Evolutionary conservation across 2,329 filamentous ascomycete species (phyloP), one percentile per base, ranked within the genome.

Genomic region (Ascochyta pisi): DNA sequence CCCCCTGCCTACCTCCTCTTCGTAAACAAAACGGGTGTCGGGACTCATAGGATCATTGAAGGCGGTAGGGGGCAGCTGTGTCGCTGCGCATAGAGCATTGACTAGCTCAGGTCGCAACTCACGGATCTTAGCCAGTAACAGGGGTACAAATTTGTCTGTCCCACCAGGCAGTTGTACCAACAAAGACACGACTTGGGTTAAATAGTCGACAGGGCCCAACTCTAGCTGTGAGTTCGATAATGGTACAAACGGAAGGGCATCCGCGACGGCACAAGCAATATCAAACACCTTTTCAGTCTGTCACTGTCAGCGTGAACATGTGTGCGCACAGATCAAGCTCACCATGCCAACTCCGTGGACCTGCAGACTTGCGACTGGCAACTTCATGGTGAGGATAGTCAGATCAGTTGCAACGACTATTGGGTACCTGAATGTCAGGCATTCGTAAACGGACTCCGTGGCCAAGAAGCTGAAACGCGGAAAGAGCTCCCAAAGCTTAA

Each of bases 331-430:
- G 24, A 10, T 10, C 2, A 3, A 27, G 42, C 51, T 27, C 60
- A 70, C 66, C 68, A 72, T 68, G 15, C 69, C 69, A 10, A 71
- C 57, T 7, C 69, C 68, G 45, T 72, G 68, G 3, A 68, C 59
- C 31, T 68, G 62, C 8, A 72, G 42, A 33, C 66, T 69, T 19
- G 41, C 43, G 6, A 66, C 57, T 1, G 67, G 65, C 9, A 72
- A 33, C 15, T 66, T 68, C 41, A 62, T 64, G 1, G 62, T 57
- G 8, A 66, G 33, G 13, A 83, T 82, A 22, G 83, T 77, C 24
- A 90, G 63, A 54, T 91, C 87, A 41, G 83, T 79, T 0, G 87
- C 81, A 60, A 90, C 82, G 46, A 86, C 83, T 19, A 87, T 79
- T 3, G 87, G 84, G 62, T 87, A 89, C 47, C 83, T 82, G 63